Evolutionary conservation across 2,329 filamentous ascomycete genomes (phyloP).

Genomic region (Fusarium pseudocircinatum): DNA sequence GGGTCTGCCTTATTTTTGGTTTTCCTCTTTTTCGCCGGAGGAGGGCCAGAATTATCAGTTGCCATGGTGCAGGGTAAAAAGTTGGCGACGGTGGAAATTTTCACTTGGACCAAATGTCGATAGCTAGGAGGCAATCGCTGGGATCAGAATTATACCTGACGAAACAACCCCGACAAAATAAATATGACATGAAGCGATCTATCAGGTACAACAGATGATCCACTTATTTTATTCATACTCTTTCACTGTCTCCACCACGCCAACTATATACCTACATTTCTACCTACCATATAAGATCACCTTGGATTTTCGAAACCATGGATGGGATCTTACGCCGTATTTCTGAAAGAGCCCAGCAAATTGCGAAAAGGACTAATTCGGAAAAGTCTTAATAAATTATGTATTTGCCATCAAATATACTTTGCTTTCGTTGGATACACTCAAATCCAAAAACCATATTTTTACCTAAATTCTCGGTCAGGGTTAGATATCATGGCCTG

Average conservation of each 20-base stretch:
- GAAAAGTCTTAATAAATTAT: not conserved
- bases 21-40: slow-evolving; percentile 52
- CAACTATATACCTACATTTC: not conserved
- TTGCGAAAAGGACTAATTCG: not conserved
- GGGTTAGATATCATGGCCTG: not conserved
- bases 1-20: slow-evolving; percentile 47
- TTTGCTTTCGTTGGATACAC: not conserved
- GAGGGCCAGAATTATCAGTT: slow-evolving; percentile 36
- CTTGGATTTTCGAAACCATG: not conserved
- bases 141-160: not conserved
- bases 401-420: not conserved
- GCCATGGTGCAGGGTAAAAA: slow-evolving; percentile 35
- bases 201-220: not conserved
- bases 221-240: not conserved
- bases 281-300: not conserved
- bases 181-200: not conserved
- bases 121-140: not conserved
- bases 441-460: not conserved
- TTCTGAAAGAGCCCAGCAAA: not conserved
- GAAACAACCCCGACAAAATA: not conserved
- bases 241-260: not conserved
- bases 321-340: not conserved
- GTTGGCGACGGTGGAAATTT: not conserved
- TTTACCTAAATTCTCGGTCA: not conserved
- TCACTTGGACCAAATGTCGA: not conserved